These are phyloP conservation scores for Zygotorulaspora florentina DNA, from an alignment of 805 yeast species.

Conservation along the genomic window DNA sequence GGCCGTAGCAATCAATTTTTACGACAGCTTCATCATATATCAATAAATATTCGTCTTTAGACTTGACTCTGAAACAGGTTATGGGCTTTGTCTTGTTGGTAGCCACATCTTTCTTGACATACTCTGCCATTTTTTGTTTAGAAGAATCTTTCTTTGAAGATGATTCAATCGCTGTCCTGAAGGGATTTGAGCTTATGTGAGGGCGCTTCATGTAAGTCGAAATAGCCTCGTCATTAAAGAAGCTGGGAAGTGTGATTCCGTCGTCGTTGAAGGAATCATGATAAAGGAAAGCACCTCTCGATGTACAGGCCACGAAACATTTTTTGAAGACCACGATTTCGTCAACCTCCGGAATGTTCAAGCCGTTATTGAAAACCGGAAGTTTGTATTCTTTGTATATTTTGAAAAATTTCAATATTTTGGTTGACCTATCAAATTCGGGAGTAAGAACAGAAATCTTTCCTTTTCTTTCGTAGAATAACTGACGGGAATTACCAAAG, in stretches of 20 bases:
- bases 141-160: constrained; percentile 27
- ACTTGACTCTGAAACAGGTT: constrained; percentile 58
- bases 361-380: constrained; percentile 54
- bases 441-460: constrained; percentile 40
- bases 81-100: constrained; percentile 44
- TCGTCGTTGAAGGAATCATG: constrained; percentile 50
- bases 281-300: constrained; percentile 62
- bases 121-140: constrained; percentile 32
- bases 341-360: constrained; percentile 52
- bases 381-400: constrained; percentile 52
- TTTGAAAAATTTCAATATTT: constrained; percentile 32
- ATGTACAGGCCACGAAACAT: constrained; percentile 62
- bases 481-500: constrained; percentile 51
- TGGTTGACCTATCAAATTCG: constrained; percentile 33
- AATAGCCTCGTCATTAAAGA: constrained; percentile 41
- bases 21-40: constrained; percentile 71
- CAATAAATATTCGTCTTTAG: constrained; percentile 50
- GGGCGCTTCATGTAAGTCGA: constrained; percentile 17
- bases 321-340: constrained; percentile 62
- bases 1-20: constrained; percentile 56
- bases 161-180: constrained; percentile 21
- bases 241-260: constrained; percentile 52
- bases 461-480: constrained; percentile 53
- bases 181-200: constrained; percentile 20
- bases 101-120: constrained; percentile 39